Evolutionary conservation across 805 yeast genomes (phyloP), one percentile per base, ranked within the genome.

Genomic region (Suhomyces sp.): DNA sequence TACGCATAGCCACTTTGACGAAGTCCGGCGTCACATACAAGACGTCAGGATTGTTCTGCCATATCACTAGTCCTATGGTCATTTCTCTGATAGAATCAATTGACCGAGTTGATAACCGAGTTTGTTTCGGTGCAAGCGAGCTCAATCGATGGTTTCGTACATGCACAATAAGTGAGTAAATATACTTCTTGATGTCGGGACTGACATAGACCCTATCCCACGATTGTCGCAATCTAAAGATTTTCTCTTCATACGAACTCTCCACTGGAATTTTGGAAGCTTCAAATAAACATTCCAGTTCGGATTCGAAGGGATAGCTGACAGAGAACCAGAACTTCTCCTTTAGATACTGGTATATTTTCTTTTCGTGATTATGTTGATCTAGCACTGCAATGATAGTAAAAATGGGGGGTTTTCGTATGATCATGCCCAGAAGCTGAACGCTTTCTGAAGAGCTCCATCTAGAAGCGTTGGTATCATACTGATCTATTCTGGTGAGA

Each of bases 141-240:
- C 61, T 51, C 15, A 68, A 47, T 18, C 74, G 47, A 38, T 68
- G 72, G 37, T 60, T 58, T 21, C 74, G 43, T 2, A 64, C 53
- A 36, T 54, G 58, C 7, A 65, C 61, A 18, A 65, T 50, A 11
- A 68, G 38, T 11, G 71, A 65, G 38, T 63, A 59, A 17, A 63
- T 51, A 36, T 68, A 68, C 27, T 56, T 50, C 19, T 56, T 56
- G 15, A 68, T 54, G 17, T 61, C 68, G 4, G 70, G 66, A 15
- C 60, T 48, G n/a, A 54, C 49, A 35, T 48, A 58, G 2, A 65
- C 60, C 13, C 35, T 35, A 16, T 15, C 7, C 39, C 34, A 34
- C 3, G 26, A 30, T 4, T 19, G 13, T 7, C 37, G 22, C 11
- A 16, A 23, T 2, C 6, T 7, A 6, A 21, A 15, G 12, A 35